These are phyloP conservation scores for Neurospora hispaniola DNA, from an alignment of 495 filamentous ascomycete genomes.

Conservation along the genomic window DNA sequence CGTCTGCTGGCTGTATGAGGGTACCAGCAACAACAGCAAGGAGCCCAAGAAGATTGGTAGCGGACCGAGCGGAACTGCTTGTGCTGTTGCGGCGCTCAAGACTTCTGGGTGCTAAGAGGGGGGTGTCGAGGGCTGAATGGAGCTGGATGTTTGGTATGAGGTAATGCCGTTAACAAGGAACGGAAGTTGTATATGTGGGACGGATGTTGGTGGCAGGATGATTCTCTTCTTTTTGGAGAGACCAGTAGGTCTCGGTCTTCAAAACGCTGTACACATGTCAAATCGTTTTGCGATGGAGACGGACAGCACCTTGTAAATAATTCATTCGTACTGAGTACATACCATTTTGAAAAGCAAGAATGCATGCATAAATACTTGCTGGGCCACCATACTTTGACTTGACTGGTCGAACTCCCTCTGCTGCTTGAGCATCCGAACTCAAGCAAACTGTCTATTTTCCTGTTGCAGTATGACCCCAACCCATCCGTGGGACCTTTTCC, in stretches of 20 bases:
- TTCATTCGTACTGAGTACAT: neutral
- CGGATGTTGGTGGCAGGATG: neutral
- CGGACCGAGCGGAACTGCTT: conserved; percentile 16
- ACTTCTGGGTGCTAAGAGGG: neutral
- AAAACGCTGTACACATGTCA: neutral
- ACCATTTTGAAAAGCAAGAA: neutral
- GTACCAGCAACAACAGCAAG: conserved; percentile 28
- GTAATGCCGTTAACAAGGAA: neutral
- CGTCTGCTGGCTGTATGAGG: conserved; percentile 35
- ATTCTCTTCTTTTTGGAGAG: neutral
- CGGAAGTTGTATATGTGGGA: neutral
- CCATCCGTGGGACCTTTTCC: neutral
- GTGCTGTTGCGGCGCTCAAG: neutral
- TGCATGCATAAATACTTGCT: neutral
- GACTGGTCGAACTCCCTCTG: neutral
- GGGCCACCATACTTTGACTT: neutral
- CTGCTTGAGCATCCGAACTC: neutral
- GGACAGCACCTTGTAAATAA: neutral
- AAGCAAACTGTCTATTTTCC: neutral
- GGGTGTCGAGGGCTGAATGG: neutral
- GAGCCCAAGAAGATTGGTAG: conserved; percentile 28
- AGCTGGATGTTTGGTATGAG: neutral
- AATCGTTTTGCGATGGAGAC: neutral
- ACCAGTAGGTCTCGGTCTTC: neutral
- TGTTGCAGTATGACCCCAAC: neutral